Conservation (phyloP, 2,329 filamentous ascomycete species). For the Colletotrichum sp. region DNA sequence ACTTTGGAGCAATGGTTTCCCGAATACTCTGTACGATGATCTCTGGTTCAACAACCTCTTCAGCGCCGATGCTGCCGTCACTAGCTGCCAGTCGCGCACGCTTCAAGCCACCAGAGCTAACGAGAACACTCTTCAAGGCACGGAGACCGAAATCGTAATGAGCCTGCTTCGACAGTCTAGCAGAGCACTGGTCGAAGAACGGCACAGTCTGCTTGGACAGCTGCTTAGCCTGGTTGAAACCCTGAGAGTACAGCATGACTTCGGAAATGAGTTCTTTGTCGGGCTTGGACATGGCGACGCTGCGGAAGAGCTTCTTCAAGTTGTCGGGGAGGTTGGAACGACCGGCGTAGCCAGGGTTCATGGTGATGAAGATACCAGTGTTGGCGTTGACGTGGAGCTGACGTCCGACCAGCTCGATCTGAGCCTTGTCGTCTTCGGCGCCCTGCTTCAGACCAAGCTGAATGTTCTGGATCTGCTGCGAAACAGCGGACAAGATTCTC, state of each 20-base stretch:
- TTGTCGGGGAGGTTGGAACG: conserved; percentile 98
- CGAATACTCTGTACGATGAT: conserved; percentile 98
- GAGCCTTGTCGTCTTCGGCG: conserved; percentile 78
- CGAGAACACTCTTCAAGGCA: conserved; percentile 96
- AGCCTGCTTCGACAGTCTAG: conserved; percentile 87
- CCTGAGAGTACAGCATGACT: conserved; percentile 99
- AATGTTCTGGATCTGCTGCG: conserved; percentile 99
- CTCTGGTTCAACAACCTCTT: conserved; percentile 86
- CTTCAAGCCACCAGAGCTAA: conserved; percentile 96
- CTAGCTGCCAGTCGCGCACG: conserved; percentile 73
- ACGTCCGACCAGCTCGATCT: conserved; percentile 94
- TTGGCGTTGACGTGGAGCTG: conserved; percentile 89
- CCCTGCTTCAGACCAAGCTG: conserved; percentile 92
- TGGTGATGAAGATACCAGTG: conserved; percentile 99
- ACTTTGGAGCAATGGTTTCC: conserved; percentile 96
- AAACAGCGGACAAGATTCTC: conserved; percentile 95
- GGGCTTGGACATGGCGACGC: conserved; percentile 99
- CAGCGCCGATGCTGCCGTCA: conserved; percentile 63
- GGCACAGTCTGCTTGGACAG: conserved; percentile 96
- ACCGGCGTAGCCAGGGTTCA: conserved; percentile 99
- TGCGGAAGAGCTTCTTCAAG: conserved; percentile 98
- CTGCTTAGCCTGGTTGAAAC: conserved; percentile 94
- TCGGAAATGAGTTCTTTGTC: conserved; percentile 99
- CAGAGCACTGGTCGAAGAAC: conserved; percentile 93
- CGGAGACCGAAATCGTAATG: conserved; percentile 99